Evolutionary conservation across 2,329 filamentous ascomycete genomes (phyloP).

Genomic region (Lasiodiplodia sp.): DNA sequence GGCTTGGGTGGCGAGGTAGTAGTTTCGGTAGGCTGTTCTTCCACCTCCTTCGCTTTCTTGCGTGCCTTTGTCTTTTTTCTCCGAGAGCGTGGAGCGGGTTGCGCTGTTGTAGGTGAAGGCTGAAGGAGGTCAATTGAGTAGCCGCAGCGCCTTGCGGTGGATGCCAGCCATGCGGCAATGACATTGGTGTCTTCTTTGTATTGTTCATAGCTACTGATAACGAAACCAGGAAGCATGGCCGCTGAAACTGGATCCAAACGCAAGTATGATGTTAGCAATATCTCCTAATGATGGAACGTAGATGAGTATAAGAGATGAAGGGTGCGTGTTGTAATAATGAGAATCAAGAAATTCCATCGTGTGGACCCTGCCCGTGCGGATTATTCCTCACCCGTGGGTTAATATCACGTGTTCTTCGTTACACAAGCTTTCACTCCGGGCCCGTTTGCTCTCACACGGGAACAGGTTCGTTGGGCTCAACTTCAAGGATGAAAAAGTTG

Average conservation of each 20-base stretch:
- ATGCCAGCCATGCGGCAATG: slow-evolving; percentile 53
- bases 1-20: slow-evolving; percentile 15
- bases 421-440: too few species aligned
- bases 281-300: too few species aligned
- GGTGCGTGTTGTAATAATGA: too few species aligned
- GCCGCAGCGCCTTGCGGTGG: slow-evolving; percentile 48
- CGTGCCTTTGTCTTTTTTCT: slow-evolving; percentile 41
- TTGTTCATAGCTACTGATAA: slow-evolving; percentile 47
- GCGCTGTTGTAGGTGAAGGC: background rate
- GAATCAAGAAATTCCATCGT: too few species aligned
- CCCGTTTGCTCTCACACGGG: too few species aligned
- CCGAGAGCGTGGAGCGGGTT: background rate
- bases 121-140: slow-evolving; percentile 36
- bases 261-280: background rate
- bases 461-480: too few species aligned
- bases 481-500: too few species aligned
- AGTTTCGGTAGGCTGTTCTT: background rate
- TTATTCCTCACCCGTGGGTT: too few species aligned
- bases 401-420: too few species aligned
- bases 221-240: slow-evolving; percentile 33
- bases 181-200: slow-evolving; percentile 54
- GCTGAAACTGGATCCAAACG: too few species aligned
- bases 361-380: too few species aligned
- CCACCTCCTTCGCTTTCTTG: slow-evolving; percentile 34
- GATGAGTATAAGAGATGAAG: too few species aligned